These are phyloP conservation scores for Blastomyces parvus DNA, from an alignment of 2,329 filamentous ascomycete species.

Conservation along the genomic window DNA sequence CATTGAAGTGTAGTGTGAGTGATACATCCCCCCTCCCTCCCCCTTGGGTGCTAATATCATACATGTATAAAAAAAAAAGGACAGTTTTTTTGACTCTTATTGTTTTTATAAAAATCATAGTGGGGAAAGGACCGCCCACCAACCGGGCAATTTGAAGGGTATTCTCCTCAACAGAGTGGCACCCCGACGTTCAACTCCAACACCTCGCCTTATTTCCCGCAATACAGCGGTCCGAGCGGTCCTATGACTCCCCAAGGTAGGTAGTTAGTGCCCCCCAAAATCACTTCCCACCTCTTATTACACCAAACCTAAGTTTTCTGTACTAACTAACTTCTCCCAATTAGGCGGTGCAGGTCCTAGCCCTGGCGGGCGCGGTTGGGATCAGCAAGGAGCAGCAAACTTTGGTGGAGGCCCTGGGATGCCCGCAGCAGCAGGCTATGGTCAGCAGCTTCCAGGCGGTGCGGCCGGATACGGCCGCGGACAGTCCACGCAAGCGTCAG, in stretches of 20 bases:
- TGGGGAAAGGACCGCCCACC: constrained; percentile 99
- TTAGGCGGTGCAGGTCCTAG: constrained; percentile 38
- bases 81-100: constrained; percentile 11
- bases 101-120: constrained; percentile 46
- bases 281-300: constrained; percentile 5
- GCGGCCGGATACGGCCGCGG: constrained; percentile 41
- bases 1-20: too few relatives aligned
- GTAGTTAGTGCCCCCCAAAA: constrained; percentile 17
- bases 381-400: constrained; percentile 45
- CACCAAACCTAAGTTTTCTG: neutral
- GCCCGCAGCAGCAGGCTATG: constrained; percentile 65
- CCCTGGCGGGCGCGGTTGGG: constrained; percentile 48
- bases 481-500: constrained; percentile 43
- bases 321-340: constrained; percentile 32
- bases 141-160: constrained; percentile 71
- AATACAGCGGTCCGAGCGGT: constrained; percentile 67
- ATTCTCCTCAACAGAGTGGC: constrained; percentile 67
- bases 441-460: constrained; percentile 33
- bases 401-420: constrained; percentile 36
- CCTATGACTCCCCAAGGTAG: constrained; percentile 53
- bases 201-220: constrained; percentile 79
- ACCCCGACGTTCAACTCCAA: constrained; percentile 60
- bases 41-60: constrained; percentile 10
- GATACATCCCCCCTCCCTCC: too few relatives aligned
- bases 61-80: neutral